These are phyloP conservation scores for Bimuria novae-zelandiae DNA, from an alignment of 2,329 filamentous ascomycete genomes.

Conservation along the genomic window DNA sequence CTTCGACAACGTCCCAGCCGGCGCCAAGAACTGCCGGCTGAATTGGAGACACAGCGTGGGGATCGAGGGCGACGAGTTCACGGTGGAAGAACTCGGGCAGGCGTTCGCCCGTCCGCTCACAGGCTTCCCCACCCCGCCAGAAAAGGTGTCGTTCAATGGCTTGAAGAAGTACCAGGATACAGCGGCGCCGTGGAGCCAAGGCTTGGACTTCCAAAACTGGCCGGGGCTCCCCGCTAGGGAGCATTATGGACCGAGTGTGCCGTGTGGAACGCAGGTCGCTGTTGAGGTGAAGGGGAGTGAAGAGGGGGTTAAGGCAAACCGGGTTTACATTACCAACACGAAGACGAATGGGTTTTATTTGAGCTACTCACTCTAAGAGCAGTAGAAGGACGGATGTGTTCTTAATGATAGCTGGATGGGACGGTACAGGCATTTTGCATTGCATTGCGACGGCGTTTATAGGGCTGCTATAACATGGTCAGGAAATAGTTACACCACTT, in stretches of 20 bases:
- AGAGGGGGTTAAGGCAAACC: slow-evolving; percentile 2
- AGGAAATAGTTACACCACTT: too few relatives aligned
- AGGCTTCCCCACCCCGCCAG: slow-evolving; percentile 4
- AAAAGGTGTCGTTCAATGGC: background rate
- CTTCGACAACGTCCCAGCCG: slow-evolving; percentile 12
- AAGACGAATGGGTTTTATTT: slow-evolving; percentile 9
- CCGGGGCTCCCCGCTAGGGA: background rate
- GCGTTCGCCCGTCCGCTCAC: slow-evolving; percentile 6
- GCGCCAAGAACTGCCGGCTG: slow-evolving; percentile 11
- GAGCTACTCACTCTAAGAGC: slow-evolving; percentile 1
- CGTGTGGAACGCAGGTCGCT: slow-evolving; percentile 6
- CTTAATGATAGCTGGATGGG: too few relatives aligned
- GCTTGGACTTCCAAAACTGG: slow-evolving; percentile 9
- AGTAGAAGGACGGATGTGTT: background rate
- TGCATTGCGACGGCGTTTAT: slow-evolving; percentile 2
- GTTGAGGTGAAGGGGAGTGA: slow-evolving; percentile 10
- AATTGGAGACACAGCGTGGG: slow-evolving; percentile 1
- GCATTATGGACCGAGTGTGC: background rate
- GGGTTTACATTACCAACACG: slow-evolving; percentile 5
- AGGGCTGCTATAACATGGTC: too few relatives aligned
- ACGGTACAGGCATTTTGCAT: background rate
- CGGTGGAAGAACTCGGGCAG: background rate
- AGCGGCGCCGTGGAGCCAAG: background rate
- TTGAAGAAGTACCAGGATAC: slow-evolving; percentile 2
- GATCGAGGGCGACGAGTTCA: slow-evolving; percentile 1